These are phyloP conservation scores for Beauveria brongniartii DNA, from an alignment of 2,329 filamentous ascomycete genomes.

Conservation along the genomic window DNA sequence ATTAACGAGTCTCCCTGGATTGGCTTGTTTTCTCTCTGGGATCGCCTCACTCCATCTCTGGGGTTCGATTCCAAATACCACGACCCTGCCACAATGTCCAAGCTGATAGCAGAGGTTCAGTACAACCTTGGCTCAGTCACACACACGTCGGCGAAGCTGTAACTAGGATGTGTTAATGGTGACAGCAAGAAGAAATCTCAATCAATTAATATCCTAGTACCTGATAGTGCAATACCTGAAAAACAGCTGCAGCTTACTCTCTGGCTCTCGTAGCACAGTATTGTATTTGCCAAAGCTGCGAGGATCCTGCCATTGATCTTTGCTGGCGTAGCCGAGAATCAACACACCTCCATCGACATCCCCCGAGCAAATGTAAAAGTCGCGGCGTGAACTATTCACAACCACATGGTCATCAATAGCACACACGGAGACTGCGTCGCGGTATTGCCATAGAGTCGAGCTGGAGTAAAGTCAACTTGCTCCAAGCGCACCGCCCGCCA, in stretches of 20 bases:
- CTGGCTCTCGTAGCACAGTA: not conserved
- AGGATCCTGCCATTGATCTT: not conserved
- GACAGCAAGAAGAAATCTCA: not conserved
- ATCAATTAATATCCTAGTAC: not conserved
- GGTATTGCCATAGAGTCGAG: not conserved
- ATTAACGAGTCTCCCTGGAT: constrained; percentile 2
- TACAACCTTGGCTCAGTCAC: not conserved
- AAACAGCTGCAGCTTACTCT: not conserved
- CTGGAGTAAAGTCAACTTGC: not conserved
- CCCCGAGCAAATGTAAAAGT: not conserved
- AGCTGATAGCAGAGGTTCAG: not conserved
- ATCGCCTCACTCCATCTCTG: not conserved
- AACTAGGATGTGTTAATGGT: not conserved
- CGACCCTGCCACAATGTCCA: not conserved
- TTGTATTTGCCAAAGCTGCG: not conserved
- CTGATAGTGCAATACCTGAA: not conserved
- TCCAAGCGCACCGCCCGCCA: not conserved
- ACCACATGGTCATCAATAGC: not conserved
- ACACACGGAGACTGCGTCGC: not conserved
- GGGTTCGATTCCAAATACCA: constrained; percentile 2
- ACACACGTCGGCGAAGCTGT: not conserved
- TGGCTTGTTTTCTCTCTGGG: not conserved
- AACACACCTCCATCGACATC: not conserved
- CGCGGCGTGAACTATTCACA: not conserved
- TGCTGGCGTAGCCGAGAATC: not conserved